Evolutionary conservation across 2,329 filamentous ascomycete species (phyloP).

Genomic region (Acrocalymma vagum): DNA sequence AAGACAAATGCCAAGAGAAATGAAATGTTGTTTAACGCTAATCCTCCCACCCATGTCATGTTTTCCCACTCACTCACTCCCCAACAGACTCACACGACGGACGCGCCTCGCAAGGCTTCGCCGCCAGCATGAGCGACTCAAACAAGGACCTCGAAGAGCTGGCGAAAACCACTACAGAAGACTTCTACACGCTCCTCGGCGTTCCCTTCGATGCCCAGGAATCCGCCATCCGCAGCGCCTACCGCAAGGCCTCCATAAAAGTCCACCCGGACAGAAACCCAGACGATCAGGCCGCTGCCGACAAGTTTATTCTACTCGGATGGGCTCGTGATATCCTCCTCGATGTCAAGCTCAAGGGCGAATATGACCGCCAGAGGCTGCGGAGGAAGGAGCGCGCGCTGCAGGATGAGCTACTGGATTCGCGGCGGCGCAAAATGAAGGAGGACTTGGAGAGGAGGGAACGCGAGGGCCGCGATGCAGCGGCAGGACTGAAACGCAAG

Average conservation of each 20-base stretch:
- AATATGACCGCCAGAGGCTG: slow-evolving; percentile 80
- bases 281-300: slow-evolving; percentile 67
- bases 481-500: slow-evolving; percentile 49
- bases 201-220: slow-evolving; percentile 71
- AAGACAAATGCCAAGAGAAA: too few species aligned
- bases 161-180: slow-evolving; percentile 54
- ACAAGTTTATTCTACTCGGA: slow-evolving; percentile 85
- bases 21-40: too few species aligned
- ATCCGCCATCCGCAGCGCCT: slow-evolving; percentile 82
- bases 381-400: slow-evolving; percentile 74
- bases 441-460: slow-evolving; percentile 87
- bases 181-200: slow-evolving; percentile 81
- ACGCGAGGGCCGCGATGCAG: slow-evolving; percentile 51
- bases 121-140: slow-evolving; percentile 41
- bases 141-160: slow-evolving; percentile 54
- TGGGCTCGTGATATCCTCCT: slow-evolving; percentile 86
- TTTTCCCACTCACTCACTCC: slow-evolving; percentile 1
- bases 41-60: neutral
- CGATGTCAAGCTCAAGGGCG: slow-evolving; percentile 72
- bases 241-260: slow-evolving; percentile 84
- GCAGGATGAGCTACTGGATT: slow-evolving; percentile 77
- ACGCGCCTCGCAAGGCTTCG: neutral
- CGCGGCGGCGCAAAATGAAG: slow-evolving; percentile 77
- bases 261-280: slow-evolving; percentile 93
- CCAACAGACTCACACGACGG: neutral